Conservation (phyloP, 345 rosid species). For the Tarenaya hassleriana region DNA sequence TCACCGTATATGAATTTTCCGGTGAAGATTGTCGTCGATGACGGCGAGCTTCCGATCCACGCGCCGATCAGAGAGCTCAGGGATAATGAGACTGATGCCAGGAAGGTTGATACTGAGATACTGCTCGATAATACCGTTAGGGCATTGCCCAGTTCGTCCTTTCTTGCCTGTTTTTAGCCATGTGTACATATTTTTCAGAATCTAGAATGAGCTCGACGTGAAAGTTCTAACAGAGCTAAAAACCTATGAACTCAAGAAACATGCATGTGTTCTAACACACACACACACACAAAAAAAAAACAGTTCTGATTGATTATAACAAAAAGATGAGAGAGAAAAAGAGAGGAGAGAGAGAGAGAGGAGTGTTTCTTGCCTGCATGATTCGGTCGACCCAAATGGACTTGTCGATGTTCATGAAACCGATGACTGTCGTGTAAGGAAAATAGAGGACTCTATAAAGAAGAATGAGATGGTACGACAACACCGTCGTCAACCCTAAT, state of each 20-base stretch:
- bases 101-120: conserved; percentile 53
- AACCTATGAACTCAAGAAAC: no score
- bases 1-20: conserved; percentile 53
- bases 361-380: conserved; percentile 49
- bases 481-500: conserved; percentile 46
- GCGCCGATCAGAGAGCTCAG: conserved; percentile 77
- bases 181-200: no score
- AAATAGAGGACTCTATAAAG: conserved; percentile 49
- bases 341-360: conserved; percentile 3
- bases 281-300: no score
- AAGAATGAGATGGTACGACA: conserved; percentile 52
- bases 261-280: no score
- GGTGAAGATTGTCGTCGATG: conserved; percentile 31
- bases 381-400: conserved; percentile 72
- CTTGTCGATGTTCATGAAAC: conserved; percentile 60
- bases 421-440: conserved; percentile 59
- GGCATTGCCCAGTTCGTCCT: conserved; percentile 26
- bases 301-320: no score
- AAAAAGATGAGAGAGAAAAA: background rate
- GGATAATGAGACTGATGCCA: conserved; percentile 53
- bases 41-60: conserved; percentile 57
- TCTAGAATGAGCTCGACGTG: no score
- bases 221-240: no score
- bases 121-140: conserved; percentile 46
- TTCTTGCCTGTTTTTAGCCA: conserved; percentile 30